Base-by-base conservation (phyloP, 2,329 filamentous ascomycete genomes). In the Calonectria pseudoreteaudii region DNA sequence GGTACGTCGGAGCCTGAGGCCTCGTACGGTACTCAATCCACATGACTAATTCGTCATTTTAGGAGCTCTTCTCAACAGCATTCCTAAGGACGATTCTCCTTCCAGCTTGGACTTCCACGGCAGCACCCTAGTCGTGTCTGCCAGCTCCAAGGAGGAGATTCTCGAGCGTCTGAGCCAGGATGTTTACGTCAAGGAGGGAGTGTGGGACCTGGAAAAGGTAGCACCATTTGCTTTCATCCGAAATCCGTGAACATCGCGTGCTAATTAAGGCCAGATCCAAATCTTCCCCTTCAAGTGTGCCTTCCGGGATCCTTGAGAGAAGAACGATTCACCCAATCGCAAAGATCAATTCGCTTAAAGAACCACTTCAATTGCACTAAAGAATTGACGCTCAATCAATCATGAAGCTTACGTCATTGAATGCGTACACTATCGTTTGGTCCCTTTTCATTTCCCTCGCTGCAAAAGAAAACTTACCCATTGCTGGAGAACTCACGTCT, bases 201-300 rank as follows among this genome's bases (percentile, higher is more conserved):
- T 97, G 11, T 98, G 95, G 95, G 94, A 98, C 86, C 82, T 94
- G 72, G 90, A 92, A 44, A 94, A 94, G 79, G 91, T 91, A 75
- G 80, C 83, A 8, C 16, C 20, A 13, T 20, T n/a, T 41, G 28
- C 18, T 44, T 34, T 56, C 31, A 13, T 31, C 31, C n/a, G 11
- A 2, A 2, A 18, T 26, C 30, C 10, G 10, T 52, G n/a, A 62
- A 28, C 41, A 18, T 74, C n/a, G 64, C 53, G 74, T 75, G 64
- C 58, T 74, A 44, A 18, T 26, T 36, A 23, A 14, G 20, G 34
- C 16, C 69, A 88, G 87, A 83, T 85, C 68, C 86, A 89, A 79
- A 88, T 91, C 71, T 89, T 87, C 77, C 87, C 89, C 20, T 87
- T 87, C 79, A 85, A 86, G 73, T 85, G 84, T 75, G 86, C 85